Base-by-base conservation (phyloP, 1,139 yeast genomes). In the Nematodospora anomalae region DNA sequence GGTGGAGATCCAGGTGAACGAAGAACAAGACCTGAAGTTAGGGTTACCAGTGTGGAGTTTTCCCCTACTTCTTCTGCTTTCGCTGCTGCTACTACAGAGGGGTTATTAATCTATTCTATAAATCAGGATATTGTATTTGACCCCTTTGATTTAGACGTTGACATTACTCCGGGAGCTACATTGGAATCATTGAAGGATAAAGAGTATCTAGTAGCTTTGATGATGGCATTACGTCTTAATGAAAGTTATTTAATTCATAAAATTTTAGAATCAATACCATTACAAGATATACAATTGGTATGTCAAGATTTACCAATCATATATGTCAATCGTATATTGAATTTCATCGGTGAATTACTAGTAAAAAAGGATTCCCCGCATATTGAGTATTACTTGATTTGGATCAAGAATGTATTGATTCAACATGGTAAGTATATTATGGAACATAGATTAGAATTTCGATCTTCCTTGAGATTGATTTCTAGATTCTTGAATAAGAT, bases 61-160 rank as follows among this genome's bases (percentile, higher is more conserved):
- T 86, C 96, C 3, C 98, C 98, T 16, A 84, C 97, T 0, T 85
- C 95, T 6, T 74, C 85, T 29, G 80, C 96, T 20, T 94, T 94
- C 68, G 94, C 96, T 2, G 96, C 96, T 21, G 95, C 97, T 0
- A 82, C 96, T 1, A 92, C 98, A 0, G 98, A 92, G 59, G 99
- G 99, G 6, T 67, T 94, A 34, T 66, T 90, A 41, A 70, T 92
- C 2, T 92, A 79, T 57, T 83, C 96, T 1, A 77, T 89, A 27
- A 95, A 90, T 57, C 81, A 82, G 40, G 68, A 76, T 11, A 65
- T 87, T 32, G 66, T 80, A 31, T 94, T 92, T 55, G 99, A 92
- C 67, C 98, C 99, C 29, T 88, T 87, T 58, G 97, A 94, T 58
- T 74, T 92, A 54, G 98, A 92, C 56, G 71, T 90, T 33, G 98